Base-by-base conservation (phyloP, 495 filamentous ascomycete genomes). In the Penicillium macrosclerotiorum region DNA sequence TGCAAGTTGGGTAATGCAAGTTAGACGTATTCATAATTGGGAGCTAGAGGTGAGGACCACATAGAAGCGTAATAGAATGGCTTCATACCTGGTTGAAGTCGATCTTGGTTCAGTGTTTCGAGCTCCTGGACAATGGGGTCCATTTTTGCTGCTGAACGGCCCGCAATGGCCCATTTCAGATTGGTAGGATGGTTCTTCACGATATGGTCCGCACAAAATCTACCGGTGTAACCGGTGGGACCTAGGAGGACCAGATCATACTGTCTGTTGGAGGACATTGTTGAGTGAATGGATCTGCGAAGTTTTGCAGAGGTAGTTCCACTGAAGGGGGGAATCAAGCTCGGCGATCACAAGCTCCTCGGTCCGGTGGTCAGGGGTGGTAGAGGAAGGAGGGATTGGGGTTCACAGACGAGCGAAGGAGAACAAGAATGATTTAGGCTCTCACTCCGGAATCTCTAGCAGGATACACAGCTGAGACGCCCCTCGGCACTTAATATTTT, bases 161-260 rank as follows among this genome's bases (percentile, higher is more conserved):
- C 92, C 8, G 90, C 89, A 36, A 96, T 71, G 18, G 90, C 92
- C 92, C 92, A 97, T 72, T 81, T 90, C 18, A 95, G 62, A 60
- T 86, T 72, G 6, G 88, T 92, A 1, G 92, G 89, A 2, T 88
- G 76, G 43, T 80, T 66, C 29, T 77, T 77, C 30, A 84, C 74
- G 47, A 96, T 88, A 60, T 93, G 78, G 62, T 95, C 83, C 31
- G 84, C 86, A 26, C 80, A 83, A 20, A 86, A 70, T 52, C 81
- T 83, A 8, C 92, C 92, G 0, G 92, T 97, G 67, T 95, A 95
- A 16, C 92, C 92, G 53, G 80, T 80, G 9, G 90, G 90, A 14
- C 92, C 92, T 25, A 92, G 79, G 23, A 97, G 71, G 13, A 95
- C 75, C 37, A 96, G 49, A 55, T 96, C 90, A 65, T 94, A 96